Evolutionary conservation across 257 asterid species (phyloP).

Genomic region (Solanum lycopersicoides): DNA sequence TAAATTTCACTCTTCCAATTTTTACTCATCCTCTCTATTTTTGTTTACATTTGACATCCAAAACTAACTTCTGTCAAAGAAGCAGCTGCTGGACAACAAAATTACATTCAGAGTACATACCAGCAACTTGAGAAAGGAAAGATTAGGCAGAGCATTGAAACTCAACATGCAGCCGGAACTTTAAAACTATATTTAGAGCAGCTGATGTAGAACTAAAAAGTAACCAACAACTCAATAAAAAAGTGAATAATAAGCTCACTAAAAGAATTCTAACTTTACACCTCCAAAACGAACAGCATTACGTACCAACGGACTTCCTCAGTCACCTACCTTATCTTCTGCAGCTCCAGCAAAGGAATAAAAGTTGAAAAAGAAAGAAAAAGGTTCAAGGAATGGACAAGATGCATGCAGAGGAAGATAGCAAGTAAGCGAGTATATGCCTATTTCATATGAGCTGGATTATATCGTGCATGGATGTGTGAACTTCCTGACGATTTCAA

Average conservation of each 20-base stretch:
- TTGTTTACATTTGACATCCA: neutral
- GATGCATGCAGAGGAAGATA: neutral
- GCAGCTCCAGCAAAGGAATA: neutral
- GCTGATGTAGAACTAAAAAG: neutral
- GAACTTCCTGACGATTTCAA: neutral
- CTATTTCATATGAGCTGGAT: neutral
- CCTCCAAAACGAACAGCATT: neutral
- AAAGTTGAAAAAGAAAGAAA: neutral
- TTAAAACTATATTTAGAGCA: neutral
- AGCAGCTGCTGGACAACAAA: neutral
- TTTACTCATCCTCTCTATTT: neutral
- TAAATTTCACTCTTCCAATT: neutral
- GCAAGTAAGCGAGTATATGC: neutral
- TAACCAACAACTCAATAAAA: neutral
- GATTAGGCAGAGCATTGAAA: neutral
- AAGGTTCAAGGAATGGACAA: neutral
- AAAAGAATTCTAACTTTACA: neutral
- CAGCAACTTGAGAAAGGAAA: neutral
- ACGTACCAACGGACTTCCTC: neutral
- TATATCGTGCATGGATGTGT: neutral
- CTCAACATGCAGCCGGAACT: neutral
- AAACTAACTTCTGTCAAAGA: neutral
- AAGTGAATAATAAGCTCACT: neutral
- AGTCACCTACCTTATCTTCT: neutral
- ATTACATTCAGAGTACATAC: neutral